A percentile compares a stretch with the other conserved stretches of the same genome.
These are phyloP conservation scores for Acorus gramineus DNA, from an alignment of 106 monocot species.

Conservation along the genomic window DNA sequence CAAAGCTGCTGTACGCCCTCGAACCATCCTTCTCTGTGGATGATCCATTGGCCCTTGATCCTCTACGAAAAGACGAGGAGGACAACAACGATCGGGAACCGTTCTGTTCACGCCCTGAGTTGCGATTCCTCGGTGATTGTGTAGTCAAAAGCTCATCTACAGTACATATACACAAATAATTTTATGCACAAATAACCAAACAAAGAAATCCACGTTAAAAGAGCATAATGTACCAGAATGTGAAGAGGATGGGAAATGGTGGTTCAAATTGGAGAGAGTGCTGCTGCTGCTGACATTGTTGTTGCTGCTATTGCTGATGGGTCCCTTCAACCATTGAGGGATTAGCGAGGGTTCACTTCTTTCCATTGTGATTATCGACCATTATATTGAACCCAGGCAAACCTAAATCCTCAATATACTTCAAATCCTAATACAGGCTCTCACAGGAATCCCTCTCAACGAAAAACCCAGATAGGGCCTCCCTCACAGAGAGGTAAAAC, in stretches of 20 bases:
- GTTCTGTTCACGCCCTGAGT: conserved; percentile 5
- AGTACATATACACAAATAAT: neutral
- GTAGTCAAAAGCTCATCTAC: conserved; percentile 6
- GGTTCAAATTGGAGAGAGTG: conserved; percentile 5
- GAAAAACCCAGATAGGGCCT: too few species aligned
- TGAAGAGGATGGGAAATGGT: neutral
- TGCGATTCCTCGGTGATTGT: conserved; percentile 1
- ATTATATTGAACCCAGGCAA: neutral
- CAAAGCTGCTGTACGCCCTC: conserved; percentile 9
- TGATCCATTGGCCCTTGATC: conserved; percentile 12
- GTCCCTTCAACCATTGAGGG: conserved; percentile 12
- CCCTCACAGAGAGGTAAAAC: too few species aligned
- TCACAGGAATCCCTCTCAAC: too few species aligned
- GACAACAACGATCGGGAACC: neutral
- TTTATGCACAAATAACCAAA: neutral
- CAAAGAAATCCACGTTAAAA: neutral
- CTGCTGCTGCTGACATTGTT: neutral
- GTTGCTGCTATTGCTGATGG: neutral
- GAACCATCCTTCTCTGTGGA: neutral
- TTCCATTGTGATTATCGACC: conserved; percentile 6
- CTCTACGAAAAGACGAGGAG: conserved; percentile 10
- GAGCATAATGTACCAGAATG: conserved; percentile 3
- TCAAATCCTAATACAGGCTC: too few species aligned
- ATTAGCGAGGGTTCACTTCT: conserved; percentile 11
- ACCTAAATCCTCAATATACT: too few species aligned